Base-by-base conservation (phyloP, 1,284 basidiomycete genomes). In the Somion occarium region DNA sequence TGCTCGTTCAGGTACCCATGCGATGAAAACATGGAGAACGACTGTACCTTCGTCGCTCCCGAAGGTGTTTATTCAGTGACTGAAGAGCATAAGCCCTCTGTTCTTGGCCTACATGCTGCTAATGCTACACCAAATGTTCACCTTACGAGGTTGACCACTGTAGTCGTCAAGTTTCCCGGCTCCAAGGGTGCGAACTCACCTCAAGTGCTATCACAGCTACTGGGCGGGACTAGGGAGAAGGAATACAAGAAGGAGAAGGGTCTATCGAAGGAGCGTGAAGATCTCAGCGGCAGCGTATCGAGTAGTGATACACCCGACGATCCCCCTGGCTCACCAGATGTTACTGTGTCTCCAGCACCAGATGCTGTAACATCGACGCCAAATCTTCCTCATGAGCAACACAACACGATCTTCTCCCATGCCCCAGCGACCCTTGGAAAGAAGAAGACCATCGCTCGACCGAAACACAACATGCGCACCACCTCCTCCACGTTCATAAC, bases 401-500 rank as follows among this genome's bases (percentile, higher is more conserved):
- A 51, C 59, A 63, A 53, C 60, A 67, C 19, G 72, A 78, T 61
- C 70, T 75, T 54, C 72, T 82, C 44, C 79, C 78, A 56, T 54
- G 61, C 39, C 38, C 61, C 59, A 1, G 61, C 70, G 30, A 59
- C 62, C 27, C 59, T 65, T 5, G 25, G 25, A 34, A 87, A 85
- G 73, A 85, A 84, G 70, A 88, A 86, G 61, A 61, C 73, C 7
- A 65, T 69, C 20, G 75, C 83, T 5, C 77, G 89, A 38, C 92
- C 93, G 19, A 94, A 91, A 67, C 90, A 91, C 59, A 94, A 87
- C 62, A 84, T 96, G 62, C 80, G 88, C 50, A 91, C 90, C 1
- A 92, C 91, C 0, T 91, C 86, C 19, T 94, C 91, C 26, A 90
- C 88, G 2, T 96, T 97, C 68, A 88, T 97, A 59, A 88, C 89